Base-by-base conservation (phyloP, 2,329 filamentous ascomycete genomes). In the Venturia aucupariae region DNA sequence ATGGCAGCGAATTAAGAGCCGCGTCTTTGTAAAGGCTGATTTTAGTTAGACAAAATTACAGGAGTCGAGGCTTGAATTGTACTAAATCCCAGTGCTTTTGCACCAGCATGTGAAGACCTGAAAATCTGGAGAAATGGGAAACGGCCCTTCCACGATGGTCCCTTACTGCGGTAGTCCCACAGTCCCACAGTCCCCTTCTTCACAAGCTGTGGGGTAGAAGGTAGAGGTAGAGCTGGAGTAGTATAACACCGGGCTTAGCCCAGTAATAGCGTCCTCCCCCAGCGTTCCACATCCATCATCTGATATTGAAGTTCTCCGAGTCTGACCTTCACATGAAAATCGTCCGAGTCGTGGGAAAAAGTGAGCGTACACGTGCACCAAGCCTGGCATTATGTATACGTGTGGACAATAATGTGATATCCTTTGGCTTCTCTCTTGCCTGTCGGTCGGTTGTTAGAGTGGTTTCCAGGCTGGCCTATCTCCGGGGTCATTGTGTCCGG, bases 1-100 rank as follows among this genome's bases (percentile, higher is more conserved):
- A n/a, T 1, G 30, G 51, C 30, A 57, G 51, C 51, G 51, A 57
- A 57, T 57, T n/a, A 57, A 57, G 30, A 57, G 51, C 7, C 30
- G 30, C 51, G 51, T 35, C 27, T 57, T 57, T 57, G 51, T 57
- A 57, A 57, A 57, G 51, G 51, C 27, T 35, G 51, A 35, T 19
- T 57, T 57, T 35, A 13, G 51, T 35, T 57, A 10, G 15, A 57
- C 2, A 19, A 19, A 35, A 57, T 48, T n/a, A n/a, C 15, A 57
- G 51, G 7, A 19, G 51, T 57, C 30, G 5, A 32, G 51, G 51
- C 51, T 32, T 8, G 30, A 35, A 57, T 19, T 35, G 51, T 5
- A 57, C 19, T 35, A 57, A n/a, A 35, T 17, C 30, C 30, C 51
- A n/a, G 51, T 35, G 27, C n/a, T n/a, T n/a, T 57, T 19, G 27